Base-by-base conservation (phyloP, 169 alveolate genomes). In the Theileria parva region DNA sequence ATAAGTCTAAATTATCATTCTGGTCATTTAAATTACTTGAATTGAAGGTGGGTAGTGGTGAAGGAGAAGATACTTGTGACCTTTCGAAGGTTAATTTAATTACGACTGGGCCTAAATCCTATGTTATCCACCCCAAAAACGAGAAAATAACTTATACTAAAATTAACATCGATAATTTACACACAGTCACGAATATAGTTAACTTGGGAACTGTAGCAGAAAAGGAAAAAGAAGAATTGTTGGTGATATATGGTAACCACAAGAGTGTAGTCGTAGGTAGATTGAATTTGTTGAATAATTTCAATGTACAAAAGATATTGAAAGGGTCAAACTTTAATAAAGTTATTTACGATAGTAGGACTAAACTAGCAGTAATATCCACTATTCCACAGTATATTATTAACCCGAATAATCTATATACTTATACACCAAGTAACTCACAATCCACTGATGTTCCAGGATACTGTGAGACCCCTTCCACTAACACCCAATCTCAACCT, bases 281-380 rank as follows among this genome's bases (percentile, higher is more conserved):
- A 21, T 44, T 83, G 15, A 85, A 83, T 27, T 13, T 81, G 30
- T 21, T 37, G 19, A 39, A 71, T n/a, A 67, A 70, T 34, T 66
- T 83, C 27, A 81, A 83, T 57, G 89, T 83, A 34, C 72, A 75
- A 59, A 83, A 69, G 34, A 67, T 83, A 21, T 39, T 66, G 34
- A 61, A 73, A 53, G 89, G 89, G 15, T 12, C 85, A 0, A 59
- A 81, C 55, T 75, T 83, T 9, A 77, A 83, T 57, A 83, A 66
- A 70, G 65, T 83, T 9, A 65, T 79, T 63, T 83, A 76, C 77
- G 86, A 83, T 34, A 9, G 28, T 19, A 72, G 39, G 60, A 37
- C 86, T 28, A 79, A 83, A 32, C 76, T 83, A 19, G 74, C 79
- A 11, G 86, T 76, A 55, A 85, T 83, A 15, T 66, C 81, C 1